Evolutionary conservation across 2,329 filamentous ascomycete genomes (phyloP).

Genomic region (Neofusicoccum umdonicola): DNA sequence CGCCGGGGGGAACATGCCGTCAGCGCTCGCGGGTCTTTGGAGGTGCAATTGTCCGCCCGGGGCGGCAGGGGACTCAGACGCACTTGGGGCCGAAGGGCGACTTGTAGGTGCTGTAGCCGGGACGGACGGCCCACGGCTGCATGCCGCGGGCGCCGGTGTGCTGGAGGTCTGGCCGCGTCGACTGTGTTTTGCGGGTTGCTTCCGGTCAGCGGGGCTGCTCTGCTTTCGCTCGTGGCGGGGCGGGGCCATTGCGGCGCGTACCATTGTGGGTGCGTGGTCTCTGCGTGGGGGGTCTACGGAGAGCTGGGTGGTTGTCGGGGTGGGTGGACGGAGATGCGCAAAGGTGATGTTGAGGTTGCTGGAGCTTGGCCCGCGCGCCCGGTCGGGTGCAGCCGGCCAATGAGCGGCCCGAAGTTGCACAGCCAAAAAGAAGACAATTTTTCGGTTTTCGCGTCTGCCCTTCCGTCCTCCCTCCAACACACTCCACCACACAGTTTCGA

Average conservation of each 20-base stretch:
- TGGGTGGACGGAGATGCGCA: not conserved
- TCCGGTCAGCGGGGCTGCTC: not conserved
- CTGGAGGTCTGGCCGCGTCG: not conserved
- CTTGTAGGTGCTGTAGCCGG: slow-evolving; percentile 50
- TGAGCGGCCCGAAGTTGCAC: slow-evolving; percentile 15
- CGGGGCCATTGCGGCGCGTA: not conserved
- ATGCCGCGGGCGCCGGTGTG: not conserved
- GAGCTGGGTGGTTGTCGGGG: not conserved
- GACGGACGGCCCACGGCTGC: slow-evolving; percentile 34
- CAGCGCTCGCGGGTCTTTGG: not conserved
- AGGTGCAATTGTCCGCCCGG: no score
- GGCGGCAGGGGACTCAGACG: slow-evolving; percentile 24
- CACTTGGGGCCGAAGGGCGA: slow-evolving; percentile 61
- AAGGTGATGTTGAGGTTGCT: slow-evolving; percentile 16
- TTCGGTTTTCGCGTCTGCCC: not conserved
- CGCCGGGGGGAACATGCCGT: not conserved
- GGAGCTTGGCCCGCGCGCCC: no score
- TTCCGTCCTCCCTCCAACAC: not conserved
- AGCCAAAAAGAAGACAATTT: not conserved
- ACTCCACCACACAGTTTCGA: not conserved
- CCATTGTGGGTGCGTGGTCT: not conserved
- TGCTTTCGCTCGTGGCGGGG: not conserved
- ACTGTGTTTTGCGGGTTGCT: not conserved
- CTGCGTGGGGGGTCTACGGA: not conserved
- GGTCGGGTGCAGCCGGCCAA: slow-evolving; percentile 5